Evolutionary conservation across 139 green algal species (phyloP).

Genomic region (Chlamydomonas sp.): DNA sequence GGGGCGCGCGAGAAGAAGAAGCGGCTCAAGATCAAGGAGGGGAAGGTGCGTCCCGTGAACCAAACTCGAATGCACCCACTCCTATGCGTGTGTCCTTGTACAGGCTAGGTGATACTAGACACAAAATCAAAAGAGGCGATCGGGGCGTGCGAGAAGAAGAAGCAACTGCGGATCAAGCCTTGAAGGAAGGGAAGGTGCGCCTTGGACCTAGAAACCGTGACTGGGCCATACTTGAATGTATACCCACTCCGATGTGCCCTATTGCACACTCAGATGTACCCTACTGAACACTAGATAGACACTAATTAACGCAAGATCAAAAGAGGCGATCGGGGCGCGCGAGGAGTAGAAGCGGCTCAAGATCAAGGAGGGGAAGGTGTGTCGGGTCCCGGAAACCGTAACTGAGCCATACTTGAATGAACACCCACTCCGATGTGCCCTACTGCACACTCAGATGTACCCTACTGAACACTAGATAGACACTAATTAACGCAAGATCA

Average conservation of each 20-base stretch:
- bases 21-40: constrained; percentile 57
- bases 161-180: neutral
- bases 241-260: too few species aligned
- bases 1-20: constrained; percentile 57
- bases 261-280: neutral
- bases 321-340: neutral
- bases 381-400: too few species aligned
- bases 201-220: too few species aligned
- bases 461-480: neutral
- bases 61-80: neutral
- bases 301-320: neutral
- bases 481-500: neutral
- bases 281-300: neutral
- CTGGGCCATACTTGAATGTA: neutral
- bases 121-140: neutral
- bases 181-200: constrained; percentile 30
- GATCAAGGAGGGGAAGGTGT: constrained; percentile 42
- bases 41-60: constrained; percentile 8
- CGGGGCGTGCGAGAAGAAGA: constrained; percentile 4
- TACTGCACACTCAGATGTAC: neutral
- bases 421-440: too few species aligned
- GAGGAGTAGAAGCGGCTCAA: constrained; percentile 70
- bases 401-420: neutral
- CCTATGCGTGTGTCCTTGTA: neutral
- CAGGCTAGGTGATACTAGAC: neutral